A percentile compares a stretch with the other conserved stretches of the same genome.
Conservation (phyloP, 2,329 filamentous ascomycete species). For the Penicillium sp. region DNA sequence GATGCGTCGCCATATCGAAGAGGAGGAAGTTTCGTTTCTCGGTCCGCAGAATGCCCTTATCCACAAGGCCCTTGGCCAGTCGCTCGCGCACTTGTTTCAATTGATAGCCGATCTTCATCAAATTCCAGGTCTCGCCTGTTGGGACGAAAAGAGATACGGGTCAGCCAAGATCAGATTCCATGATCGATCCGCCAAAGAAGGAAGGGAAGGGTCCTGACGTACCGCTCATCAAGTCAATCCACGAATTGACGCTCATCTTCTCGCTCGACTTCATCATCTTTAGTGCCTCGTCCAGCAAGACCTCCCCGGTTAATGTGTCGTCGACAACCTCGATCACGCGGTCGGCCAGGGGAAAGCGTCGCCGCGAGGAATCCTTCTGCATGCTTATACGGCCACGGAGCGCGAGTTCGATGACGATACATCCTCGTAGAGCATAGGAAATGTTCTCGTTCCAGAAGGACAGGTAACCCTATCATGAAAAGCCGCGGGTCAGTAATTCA, state of each 20-base stretch:
- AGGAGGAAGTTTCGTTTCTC: constrained; percentile 99
- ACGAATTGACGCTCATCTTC: constrained; percentile 99
- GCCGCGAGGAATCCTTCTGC: constrained; percentile 92
- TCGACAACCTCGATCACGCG: constrained; percentile 96
- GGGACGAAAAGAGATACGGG: constrained; percentile 20
- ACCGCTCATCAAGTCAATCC: constrained; percentile 99
- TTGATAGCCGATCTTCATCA: constrained; percentile 99
- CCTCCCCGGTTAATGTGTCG: constrained; percentile 93
- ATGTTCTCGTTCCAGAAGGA: constrained; percentile 99
- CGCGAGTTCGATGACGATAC: constrained; percentile 96
- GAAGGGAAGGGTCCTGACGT: constrained; percentile 45
- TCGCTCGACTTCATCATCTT: constrained; percentile 99
- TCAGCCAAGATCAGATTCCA: constrained; percentile 13
- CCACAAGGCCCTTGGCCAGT: constrained; percentile 93
- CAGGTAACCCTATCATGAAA: constrained; percentile 78
- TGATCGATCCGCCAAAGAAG: constrained; percentile 7
- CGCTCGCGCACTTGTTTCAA: constrained; percentile 98
- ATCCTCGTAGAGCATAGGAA: constrained; percentile 94
- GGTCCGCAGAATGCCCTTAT: constrained; percentile 97
- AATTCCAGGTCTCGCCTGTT: constrained; percentile 96
- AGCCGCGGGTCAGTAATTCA: constrained; percentile 27
- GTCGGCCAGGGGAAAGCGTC: constrained; percentile 91
- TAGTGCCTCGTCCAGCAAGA: constrained; percentile 92
- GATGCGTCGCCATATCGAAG: constrained; percentile 99
- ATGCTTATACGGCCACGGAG: constrained; percentile 96